Base-by-base conservation (phyloP, 148 eudicot genomes). In the Pouteria glomerata region DNA sequence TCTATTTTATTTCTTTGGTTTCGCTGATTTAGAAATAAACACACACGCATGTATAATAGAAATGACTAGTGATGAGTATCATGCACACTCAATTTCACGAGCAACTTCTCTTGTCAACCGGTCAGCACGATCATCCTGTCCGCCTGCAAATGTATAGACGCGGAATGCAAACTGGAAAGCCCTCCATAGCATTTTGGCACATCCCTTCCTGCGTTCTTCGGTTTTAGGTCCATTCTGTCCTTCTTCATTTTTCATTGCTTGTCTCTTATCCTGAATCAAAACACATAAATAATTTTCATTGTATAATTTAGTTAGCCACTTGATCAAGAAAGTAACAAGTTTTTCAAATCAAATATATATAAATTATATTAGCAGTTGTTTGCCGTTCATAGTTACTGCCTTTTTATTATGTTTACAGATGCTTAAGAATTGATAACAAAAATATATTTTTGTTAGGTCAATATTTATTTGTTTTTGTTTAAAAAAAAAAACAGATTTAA, bases 121-220 rank as follows among this genome's bases (percentile, higher is more conserved):
- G 63, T 92, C 99, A 2, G 99, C 99, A 24, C 99, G 91, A 6
- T 96, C 99, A 75, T 96, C 97, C 27, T 92, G 97, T 14, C 99
- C 99, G 11, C 99, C 99, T 5, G 99, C 96, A 67, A 96, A 96
- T 0, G 97, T 83, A 74, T 96, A 96, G 5, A 96, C 94, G 34
- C 87, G 81, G 81, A 76, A 96, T 61, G 99, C 99, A 73, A 96
- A 96, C 68, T 96, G 97, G 78, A 96, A 96, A 13, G 96, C 86
- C 82, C 76, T 88, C 99, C 99, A 96, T 6, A 96, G 84, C 75
- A 79, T 26, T 74, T 88, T 88, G 13, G 80, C 86, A 35, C 89
- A 83, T 69, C 83, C 88, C 74, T 74, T 84, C 73, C 85, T 87
- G 64, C 78, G 80, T 30, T 72, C 82, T 3, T 86, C 87, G 39